Evolutionary conservation across 2,329 filamentous ascomycete genomes (phyloP).

Genomic region (Neonectria hederae): DNA sequence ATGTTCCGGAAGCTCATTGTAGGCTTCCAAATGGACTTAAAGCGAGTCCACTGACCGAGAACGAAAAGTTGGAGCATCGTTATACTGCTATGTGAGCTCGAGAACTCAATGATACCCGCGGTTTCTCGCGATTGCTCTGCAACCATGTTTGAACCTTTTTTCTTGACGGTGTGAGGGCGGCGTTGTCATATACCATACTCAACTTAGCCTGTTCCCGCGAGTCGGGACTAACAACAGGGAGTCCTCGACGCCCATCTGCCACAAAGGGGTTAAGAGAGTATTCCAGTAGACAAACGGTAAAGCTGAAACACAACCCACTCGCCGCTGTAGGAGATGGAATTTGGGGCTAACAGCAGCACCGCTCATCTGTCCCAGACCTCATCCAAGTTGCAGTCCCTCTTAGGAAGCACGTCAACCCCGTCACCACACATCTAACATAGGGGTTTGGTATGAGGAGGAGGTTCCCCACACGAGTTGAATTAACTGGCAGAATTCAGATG

Average conservation of each 20-base stretch:
- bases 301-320: background rate
- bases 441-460: background rate
- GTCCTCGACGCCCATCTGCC: background rate
- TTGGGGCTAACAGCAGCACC: background rate
- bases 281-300: background rate
- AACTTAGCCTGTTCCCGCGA: background rate
- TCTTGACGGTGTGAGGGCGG: background rate
- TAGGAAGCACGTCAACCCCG: too few relatives aligned
- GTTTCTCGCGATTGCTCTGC: constrained; percentile 34
- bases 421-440: background rate
- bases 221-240: background rate
- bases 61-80: constrained; percentile 38
- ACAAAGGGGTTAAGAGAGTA: background rate
- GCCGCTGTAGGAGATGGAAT: background rate
- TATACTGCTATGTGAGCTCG: constrained; percentile 34
- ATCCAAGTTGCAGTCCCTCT: too few relatives aligned
- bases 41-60: constrained; percentile 20
- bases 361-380: background rate
- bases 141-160: constrained; percentile 14
- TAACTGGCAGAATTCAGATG: background rate
- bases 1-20: background rate
- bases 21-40: constrained; percentile 1
- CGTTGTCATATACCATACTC: background rate
- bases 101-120: constrained; percentile 41
- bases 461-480: background rate